Base-by-base conservation (phyloP, 306 rosid genomes). In the Citrullus mucosospermus region DNA sequence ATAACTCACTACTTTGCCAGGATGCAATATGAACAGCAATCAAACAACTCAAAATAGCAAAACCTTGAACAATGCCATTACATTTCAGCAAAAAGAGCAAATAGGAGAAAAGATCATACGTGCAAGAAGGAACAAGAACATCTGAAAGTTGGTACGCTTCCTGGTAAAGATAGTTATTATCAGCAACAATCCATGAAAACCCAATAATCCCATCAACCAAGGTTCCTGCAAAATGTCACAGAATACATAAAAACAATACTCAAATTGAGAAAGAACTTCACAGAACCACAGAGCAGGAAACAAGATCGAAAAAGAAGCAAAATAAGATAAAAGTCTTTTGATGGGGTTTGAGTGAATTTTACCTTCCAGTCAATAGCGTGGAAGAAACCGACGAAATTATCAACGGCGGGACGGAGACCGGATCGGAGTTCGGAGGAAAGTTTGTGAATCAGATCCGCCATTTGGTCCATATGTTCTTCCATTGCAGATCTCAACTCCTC, bases 351-450 rank as follows among this genome's bases (percentile, higher is more conserved):
- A 59, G 5, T 12, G 12, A 44, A 71, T 46, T 44, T 15, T 48
- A 92, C 98, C 97, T 87, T 91, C 97, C 98, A 95, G 84, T 92
- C 87, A 80, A 95, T 86, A 61, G 98, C 93, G 69, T 92, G 93
- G 83, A 95, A 95, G 84, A 95, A 95, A 4, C 97, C 97, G 8
- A 92, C 36, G 62, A 95, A 92, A 60, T 89, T 92, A 22, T 95
- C 97, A 3, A 76, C 67, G 25, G 97, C 97, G 12, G 97, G 98
- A 20, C 83, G 85, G 9, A 95, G 78, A 78, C 88, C 90, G 36
- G 87, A 34, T 78, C 96, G 96, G 83, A 95, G 88, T 46, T 95
- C 98, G 0, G 88, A 82, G 41, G 97, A 89, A 56, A 95, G 22
- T 75, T 87, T 89, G 81, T 91, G 92, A 79, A 95, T 62, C 34